Evolutionary conservation across 352 stramenopile species (phyloP).

Genomic region (Globisporangium paroecandrum): DNA sequence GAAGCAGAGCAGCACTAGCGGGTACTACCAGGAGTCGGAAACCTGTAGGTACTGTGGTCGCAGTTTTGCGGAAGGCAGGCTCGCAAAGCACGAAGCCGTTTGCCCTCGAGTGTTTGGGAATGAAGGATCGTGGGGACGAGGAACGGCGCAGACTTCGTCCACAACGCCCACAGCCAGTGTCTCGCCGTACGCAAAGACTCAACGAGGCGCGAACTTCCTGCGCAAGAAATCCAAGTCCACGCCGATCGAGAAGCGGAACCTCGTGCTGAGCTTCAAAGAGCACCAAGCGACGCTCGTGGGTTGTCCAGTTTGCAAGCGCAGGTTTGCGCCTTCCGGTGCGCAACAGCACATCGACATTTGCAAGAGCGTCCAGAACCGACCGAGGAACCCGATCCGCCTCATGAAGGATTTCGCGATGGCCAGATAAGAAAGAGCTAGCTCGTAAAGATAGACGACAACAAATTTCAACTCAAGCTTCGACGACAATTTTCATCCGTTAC

Average conservation of each 20-base stretch:
- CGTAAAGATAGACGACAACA: slow-evolving; percentile 4
- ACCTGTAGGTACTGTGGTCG: slow-evolving; percentile 74
- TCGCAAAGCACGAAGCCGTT: slow-evolving; percentile 80
- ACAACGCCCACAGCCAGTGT: not conserved
- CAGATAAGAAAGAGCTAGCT: slow-evolving; percentile 25
- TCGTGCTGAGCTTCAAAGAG: slow-evolving; percentile 71
- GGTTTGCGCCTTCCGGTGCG: slow-evolving; percentile 75
- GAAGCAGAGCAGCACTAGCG: slow-evolving; percentile 7
- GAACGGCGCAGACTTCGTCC: slow-evolving; percentile 18
- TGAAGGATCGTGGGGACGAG: slow-evolving; percentile 72
- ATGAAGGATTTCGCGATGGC: slow-evolving; percentile 68
- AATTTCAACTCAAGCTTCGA: not conserved
- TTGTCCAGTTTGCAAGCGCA: slow-evolving; percentile 77
- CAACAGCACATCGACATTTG: slow-evolving; percentile 87
- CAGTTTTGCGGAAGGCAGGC: slow-evolving; percentile 75
- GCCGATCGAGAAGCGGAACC: slow-evolving; percentile 39
- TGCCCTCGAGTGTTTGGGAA: slow-evolving; percentile 78
- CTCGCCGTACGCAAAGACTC: not conserved
- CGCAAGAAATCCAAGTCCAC: slow-evolving; percentile 27
- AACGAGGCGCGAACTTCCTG: not conserved
- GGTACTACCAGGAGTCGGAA: slow-evolving; percentile 35
- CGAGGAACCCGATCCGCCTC: slow-evolving; percentile 66
- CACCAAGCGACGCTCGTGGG: slow-evolving; percentile 75
- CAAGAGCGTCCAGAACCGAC: slow-evolving; percentile 76
- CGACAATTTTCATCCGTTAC: not conserved